phyloP scores from a whole-genome alignment of 2,329 filamentous ascomycete species.

The Exophiala aquamarina region DNA sequence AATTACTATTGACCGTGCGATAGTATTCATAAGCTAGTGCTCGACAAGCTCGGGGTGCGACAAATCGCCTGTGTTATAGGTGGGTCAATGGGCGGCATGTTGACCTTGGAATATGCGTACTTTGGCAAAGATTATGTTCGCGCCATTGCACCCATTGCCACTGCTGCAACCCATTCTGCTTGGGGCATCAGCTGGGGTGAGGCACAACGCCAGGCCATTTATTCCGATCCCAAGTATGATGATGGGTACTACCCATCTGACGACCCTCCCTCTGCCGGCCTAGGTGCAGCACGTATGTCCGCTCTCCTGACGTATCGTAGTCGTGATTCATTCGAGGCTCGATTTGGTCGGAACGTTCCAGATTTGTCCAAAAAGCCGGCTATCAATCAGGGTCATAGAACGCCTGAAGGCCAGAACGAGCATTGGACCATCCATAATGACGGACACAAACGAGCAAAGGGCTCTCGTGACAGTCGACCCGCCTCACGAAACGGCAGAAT shows the following conservation, averaged over 20 bases:
- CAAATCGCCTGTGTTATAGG: constrained; percentile 57
- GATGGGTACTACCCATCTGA: constrained; percentile 91
- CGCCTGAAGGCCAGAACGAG: constrained; percentile 67
- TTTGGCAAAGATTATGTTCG: constrained; percentile 64
- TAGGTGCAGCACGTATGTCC: constrained; percentile 95
- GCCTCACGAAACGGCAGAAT: constrained; percentile 31
- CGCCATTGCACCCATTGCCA: constrained; percentile 56
- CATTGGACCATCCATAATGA: constrained; percentile 84
- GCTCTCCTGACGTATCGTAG: constrained; percentile 94
- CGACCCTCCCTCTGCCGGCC: constrained; percentile 80
- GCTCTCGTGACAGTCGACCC: constrained; percentile 43
- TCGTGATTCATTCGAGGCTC: constrained; percentile 92
- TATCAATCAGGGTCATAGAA: constrained; percentile 48
- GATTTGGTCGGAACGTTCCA: constrained; percentile 90
- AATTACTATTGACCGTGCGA: constrained; percentile 7
- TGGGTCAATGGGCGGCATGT: constrained; percentile 61
- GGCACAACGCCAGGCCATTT: constrained; percentile 68
- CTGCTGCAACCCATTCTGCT: constrained; percentile 55
- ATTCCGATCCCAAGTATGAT: constrained; percentile 96
- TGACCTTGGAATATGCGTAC: constrained; percentile 64
- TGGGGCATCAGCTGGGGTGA: constrained; percentile 63
- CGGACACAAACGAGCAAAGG: constrained; percentile 66
- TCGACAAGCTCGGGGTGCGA: constrained; percentile 55
- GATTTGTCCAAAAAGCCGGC: constrained; percentile 81
- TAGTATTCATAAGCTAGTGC: constrained; percentile 55